Evolutionary conservation across 192 early-diverging fungal genomes (phyloP).

Genomic region (Coemansia sp.): DNA sequence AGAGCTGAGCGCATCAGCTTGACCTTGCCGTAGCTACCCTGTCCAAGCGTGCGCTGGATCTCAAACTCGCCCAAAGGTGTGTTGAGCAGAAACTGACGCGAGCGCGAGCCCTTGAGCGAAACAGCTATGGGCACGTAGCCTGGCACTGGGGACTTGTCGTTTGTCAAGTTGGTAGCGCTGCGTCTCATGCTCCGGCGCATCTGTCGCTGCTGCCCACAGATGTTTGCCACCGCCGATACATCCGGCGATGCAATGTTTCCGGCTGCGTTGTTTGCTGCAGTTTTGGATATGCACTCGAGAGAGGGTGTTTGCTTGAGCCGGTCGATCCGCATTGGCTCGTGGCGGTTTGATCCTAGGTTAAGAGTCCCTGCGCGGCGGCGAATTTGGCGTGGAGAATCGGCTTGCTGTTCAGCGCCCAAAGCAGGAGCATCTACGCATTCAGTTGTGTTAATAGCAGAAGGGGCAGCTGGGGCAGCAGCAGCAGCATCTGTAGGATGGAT

Average conservation of each 20-base stretch:
- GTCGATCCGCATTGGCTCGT: conserved; percentile 1
- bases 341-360: background rate
- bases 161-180: no score
- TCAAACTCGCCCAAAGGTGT: conserved; percentile 54
- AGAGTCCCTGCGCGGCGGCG: background rate
- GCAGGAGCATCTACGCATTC: background rate
- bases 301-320: background rate
- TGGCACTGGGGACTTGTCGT: background rate
- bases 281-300: background rate
- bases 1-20: conserved; percentile 51
- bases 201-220: no score
- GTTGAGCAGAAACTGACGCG: conserved; percentile 43
- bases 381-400: background rate
- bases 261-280: background rate
- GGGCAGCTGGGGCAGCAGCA: no score
- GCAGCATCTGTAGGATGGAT: no score
- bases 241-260: no score
- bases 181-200: no score
- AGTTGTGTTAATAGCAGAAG: background rate
- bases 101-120: conserved; percentile 38
- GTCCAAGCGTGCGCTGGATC: conserved; percentile 36
- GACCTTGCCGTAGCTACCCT: conserved; percentile 56
- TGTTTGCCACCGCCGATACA: no score
- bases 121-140: conserved; percentile 28
- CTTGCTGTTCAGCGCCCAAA: background rate